Evolutionary conservation across 1,139 yeast species (phyloP).

Genomic region (Hemisphaericaspora xylofermentans): DNA sequence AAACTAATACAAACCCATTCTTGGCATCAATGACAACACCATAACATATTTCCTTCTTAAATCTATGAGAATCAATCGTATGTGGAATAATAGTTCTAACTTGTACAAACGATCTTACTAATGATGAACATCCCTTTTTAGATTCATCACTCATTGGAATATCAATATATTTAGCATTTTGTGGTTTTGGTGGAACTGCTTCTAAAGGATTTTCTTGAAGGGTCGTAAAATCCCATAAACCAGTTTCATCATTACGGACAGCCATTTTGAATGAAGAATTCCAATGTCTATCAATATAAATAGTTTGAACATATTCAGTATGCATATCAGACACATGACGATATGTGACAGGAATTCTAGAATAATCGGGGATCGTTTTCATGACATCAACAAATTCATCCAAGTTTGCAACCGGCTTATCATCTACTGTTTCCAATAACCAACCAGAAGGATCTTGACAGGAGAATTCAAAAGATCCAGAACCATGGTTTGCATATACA

Average conservation of each 20-base stretch:
- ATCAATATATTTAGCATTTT: constrained; percentile 68
- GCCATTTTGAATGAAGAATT: constrained; percentile 68
- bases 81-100: constrained; percentile 66
- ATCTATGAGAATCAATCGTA: constrained; percentile 72
- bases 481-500: constrained; percentile 74
- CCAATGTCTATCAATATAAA: constrained; percentile 86
- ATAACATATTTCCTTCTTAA: constrained; percentile 59
- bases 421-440: constrained; percentile 77
- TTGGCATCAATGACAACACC: constrained; percentile 82
- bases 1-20: constrained; percentile 76
- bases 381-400: constrained; percentile 77
- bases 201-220: constrained; percentile 65
- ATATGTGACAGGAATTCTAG: constrained; percentile 68
- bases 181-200: constrained; percentile 46
- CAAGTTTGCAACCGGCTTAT: constrained; percentile 67
- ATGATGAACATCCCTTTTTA: constrained; percentile 51
- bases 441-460: constrained; percentile 60
- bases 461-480: constrained; percentile 73
- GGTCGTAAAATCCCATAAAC: constrained; percentile 81
- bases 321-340: constrained; percentile 83
- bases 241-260: constrained; percentile 75
- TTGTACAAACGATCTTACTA: constrained; percentile 58
- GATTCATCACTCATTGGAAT: constrained; percentile 55
- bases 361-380: constrained; percentile 73
- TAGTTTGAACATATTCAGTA: constrained; percentile 61